Percentiles rank a stretch among this genome's conserved stretches.
These are phyloP conservation scores for Ilyonectria sp. DNA, from an alignment of 2,329 filamentous ascomycete genomes.

Conservation along the genomic window DNA sequence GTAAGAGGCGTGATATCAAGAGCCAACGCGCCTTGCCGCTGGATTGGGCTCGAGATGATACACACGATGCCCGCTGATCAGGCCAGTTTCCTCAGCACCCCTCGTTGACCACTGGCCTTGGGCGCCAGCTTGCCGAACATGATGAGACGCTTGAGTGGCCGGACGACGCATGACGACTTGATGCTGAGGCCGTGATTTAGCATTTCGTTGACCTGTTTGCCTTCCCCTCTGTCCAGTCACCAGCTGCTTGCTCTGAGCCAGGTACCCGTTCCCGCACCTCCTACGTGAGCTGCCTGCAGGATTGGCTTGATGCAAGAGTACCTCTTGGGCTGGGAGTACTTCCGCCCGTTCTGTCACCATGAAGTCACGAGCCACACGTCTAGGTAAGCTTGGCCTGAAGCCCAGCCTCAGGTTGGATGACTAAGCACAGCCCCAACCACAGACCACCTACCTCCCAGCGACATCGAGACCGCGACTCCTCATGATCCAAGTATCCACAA, in stretches of 20 bases:
- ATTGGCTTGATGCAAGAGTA: neutral
- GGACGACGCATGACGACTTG: constrained; percentile 7
- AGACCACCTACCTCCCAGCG: constrained; percentile 44
- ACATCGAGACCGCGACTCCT: constrained; percentile 45
- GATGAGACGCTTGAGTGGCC: neutral
- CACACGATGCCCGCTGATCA: constrained; percentile 17
- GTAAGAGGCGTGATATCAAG: neutral
- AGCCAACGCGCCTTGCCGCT: constrained; percentile 3
- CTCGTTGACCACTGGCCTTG: constrained; percentile 2
- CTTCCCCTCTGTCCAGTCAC: constrained; percentile 1
- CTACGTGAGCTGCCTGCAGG: neutral
- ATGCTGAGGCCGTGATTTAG: neutral
- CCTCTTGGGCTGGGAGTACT: neutral
- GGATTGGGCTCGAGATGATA: constrained; percentile 11
- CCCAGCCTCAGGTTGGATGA: constrained; percentile 33
- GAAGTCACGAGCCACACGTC: constrained; percentile 12
- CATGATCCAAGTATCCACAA: constrained; percentile 47
- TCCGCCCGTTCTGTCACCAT: neutral
- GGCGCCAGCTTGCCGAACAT: neutral
- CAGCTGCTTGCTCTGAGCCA: neutral
- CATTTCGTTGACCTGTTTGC: constrained; percentile 8
- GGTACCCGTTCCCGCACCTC: neutral
- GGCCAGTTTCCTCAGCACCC: constrained; percentile 13
- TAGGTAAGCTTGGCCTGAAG: neutral
- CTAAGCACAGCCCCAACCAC: constrained; percentile 41